phyloP scores from a whole-genome alignment of 345 rosid genomes.

The Arabidopsis suecica region DNA sequence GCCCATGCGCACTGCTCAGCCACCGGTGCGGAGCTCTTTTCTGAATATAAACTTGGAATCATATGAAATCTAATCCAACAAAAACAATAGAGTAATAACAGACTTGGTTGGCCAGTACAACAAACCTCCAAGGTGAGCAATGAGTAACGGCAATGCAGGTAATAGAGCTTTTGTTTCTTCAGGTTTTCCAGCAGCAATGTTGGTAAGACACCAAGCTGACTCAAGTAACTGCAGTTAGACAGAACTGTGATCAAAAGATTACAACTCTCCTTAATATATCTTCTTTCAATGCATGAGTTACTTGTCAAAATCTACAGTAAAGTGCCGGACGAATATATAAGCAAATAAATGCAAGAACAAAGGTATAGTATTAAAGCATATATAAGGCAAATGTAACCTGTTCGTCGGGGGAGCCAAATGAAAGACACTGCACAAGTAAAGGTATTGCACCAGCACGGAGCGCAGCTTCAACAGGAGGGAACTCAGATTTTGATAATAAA shows the following conservation, averaged over 20 bases:
- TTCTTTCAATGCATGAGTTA: constrained; percentile 8
- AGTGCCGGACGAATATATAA: not conserved
- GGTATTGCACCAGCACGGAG: constrained; percentile 81
- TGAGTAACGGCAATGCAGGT: constrained; percentile 88
- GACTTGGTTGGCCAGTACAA: constrained; percentile 29
- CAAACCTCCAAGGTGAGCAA: constrained; percentile 95
- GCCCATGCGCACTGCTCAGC: constrained; percentile 99
- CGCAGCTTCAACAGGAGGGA: constrained; percentile 84
- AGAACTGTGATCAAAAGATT: constrained; percentile 18
- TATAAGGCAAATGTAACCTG: constrained; percentile 59
- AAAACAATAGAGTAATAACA: constrained; percentile 2
- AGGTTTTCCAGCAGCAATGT: constrained; percentile 93
- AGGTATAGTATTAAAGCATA: constrained; percentile 8
- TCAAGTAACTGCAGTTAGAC: constrained; percentile 79
- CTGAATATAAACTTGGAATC: constrained; percentile 50
- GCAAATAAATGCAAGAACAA: not conserved
- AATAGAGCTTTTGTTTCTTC: constrained; percentile 90
- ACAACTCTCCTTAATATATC: constrained; percentile 4
- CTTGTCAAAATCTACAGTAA: constrained; percentile 1
- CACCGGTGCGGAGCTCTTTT: constrained; percentile 84
- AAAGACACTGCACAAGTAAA: constrained; percentile 86
- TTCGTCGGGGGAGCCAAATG: constrained; percentile 91
- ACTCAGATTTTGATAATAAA: constrained; percentile 78
- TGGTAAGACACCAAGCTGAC: constrained; percentile 98
- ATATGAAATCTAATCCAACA: constrained; percentile 29